phyloP scores from a whole-genome alignment of 1,139 yeast species.

The Taphrina flavorubra region DNA sequence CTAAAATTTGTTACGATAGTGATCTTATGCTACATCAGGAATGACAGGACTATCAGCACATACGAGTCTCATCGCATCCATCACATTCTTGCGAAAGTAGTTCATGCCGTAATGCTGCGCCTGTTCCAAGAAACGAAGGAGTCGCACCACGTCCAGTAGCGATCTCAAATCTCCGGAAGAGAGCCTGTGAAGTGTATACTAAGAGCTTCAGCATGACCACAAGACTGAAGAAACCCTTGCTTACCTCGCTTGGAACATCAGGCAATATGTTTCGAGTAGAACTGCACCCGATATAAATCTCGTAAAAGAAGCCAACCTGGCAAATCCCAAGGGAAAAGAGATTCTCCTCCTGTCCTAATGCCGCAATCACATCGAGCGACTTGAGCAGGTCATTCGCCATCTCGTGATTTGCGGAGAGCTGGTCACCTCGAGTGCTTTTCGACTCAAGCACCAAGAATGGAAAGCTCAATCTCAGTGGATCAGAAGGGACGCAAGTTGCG shows the following conservation, averaged over 20 bases:
- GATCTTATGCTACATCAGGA: constrained; percentile 7
- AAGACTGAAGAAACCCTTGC: background rate
- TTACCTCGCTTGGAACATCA: background rate
- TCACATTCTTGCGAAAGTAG: constrained; percentile 2
- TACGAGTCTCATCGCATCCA: background rate
- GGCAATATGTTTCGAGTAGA: background rate
- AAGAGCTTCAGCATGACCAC: background rate
- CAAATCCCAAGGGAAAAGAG: constrained; percentile 10
- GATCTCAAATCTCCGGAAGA: constrained; percentile 1
- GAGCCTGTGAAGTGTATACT: constrained; percentile 11
- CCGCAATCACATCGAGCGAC: constrained; percentile 7
- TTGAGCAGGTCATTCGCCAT: constrained; percentile 8
- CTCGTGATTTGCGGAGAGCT: constrained; percentile 1
- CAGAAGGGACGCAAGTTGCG: constrained; percentile 9
- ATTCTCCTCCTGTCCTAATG: background rate
- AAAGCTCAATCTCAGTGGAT: constrained; percentile 8
- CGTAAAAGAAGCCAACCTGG: constrained; percentile 10
- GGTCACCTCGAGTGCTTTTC: background rate
- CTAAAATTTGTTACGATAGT: background rate
- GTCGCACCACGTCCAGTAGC: constrained; percentile 2
- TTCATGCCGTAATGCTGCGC: constrained; percentile 13
- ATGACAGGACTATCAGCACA: constrained; percentile 13
- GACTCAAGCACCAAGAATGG: constrained; percentile 8
- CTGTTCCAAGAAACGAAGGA: constrained; percentile 14
- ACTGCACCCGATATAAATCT: background rate